A percentile compares a stretch with the other conserved stretches of the same genome.
These are phyloP conservation scores for Micractinium conductrix DNA, from an alignment of 139 green algal genomes.

Conservation along the genomic window DNA sequence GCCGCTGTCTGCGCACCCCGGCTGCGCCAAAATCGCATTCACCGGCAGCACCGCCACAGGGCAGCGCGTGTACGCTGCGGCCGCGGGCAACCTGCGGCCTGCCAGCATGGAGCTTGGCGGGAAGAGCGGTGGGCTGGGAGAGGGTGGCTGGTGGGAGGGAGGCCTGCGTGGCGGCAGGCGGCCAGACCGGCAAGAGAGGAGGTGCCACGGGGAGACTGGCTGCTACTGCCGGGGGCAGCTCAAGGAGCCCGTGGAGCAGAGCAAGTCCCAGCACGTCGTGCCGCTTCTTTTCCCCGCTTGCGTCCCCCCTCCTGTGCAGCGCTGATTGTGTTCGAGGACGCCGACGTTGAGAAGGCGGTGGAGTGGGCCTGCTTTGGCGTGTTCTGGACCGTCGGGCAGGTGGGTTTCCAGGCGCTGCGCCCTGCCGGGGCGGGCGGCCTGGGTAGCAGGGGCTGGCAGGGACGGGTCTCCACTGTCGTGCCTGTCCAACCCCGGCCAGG, in stretches of 20 bases:
- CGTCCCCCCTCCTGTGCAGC: slow-evolving; percentile 16
- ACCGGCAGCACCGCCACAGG: slow-evolving; percentile 83
- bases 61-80: slow-evolving; percentile 64
- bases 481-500: too few species aligned
- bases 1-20: slow-evolving; percentile 48
- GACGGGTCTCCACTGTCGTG: too few species aligned
- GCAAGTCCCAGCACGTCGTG: neutral
- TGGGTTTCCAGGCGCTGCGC: neutral
- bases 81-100: slow-evolving; percentile 72
- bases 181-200: neutral
- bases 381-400: slow-evolving; percentile 71
- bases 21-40: slow-evolving; percentile 89
- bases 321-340: slow-evolving; percentile 92
- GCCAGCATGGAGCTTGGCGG: slow-evolving; percentile 85
- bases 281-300: too few species aligned
- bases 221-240: neutral
- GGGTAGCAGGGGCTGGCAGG: too few species aligned
- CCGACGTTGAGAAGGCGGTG: slow-evolving; percentile 86
- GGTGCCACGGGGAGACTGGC: neutral
- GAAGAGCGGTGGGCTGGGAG: slow-evolving; percentile 61
- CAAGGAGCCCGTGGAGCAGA: neutral
- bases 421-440: too few species aligned
- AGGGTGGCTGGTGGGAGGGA: neutral
- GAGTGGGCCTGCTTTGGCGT: slow-evolving; percentile 92
- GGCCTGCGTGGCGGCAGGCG: neutral